Percentiles rank a stretch among this genome's conserved stretches.
These are phyloP conservation scores for Harrya chromipes DNA, from an alignment of 768 basidiomycete species.

Conservation along the genomic window DNA sequence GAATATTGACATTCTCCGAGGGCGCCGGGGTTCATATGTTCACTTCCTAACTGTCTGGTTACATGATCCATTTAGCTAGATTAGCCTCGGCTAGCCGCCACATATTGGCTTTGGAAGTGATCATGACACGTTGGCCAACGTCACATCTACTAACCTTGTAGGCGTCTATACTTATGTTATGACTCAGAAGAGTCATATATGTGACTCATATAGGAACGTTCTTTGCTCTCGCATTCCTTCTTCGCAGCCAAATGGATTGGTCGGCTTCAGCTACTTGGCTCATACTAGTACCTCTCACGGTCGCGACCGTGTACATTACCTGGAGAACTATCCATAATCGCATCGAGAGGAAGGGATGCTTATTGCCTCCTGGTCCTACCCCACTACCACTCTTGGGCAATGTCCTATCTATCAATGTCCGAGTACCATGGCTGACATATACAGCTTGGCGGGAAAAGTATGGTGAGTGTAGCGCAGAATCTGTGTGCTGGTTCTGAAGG, in stretches of 20 bases:
- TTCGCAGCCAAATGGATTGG: background rate
- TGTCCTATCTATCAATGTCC: constrained; percentile 1
- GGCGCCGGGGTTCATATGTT: too few species aligned
- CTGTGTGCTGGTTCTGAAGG: background rate
- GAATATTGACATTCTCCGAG: too few species aligned
- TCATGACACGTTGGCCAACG: too few species aligned
- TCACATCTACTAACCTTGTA: too few species aligned
- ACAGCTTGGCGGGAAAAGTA: constrained; percentile 4
- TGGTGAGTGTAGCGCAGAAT: background rate
- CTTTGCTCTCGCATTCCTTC: too few species aligned
- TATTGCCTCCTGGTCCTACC: constrained; percentile 12
- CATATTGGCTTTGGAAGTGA: too few species aligned
- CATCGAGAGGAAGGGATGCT: background rate
- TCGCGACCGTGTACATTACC: background rate
- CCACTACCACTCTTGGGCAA: constrained; percentile 3
- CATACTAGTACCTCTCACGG: background rate
- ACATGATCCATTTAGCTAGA: too few species aligned
- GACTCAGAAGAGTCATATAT: too few species aligned
- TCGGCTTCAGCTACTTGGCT: background rate
- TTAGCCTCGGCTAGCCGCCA: too few species aligned
- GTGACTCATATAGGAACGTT: too few species aligned
- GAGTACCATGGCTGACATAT: constrained; percentile 9
- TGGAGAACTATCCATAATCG: background rate
- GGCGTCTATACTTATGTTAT: too few species aligned
- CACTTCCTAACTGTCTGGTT: too few species aligned